Percentiles rank a stretch among this genome's conserved stretches.
These are phyloP conservation scores for Phytopythium kandeliae DNA, from an alignment of 352 stramenopile species.

Conservation along the genomic window DNA sequence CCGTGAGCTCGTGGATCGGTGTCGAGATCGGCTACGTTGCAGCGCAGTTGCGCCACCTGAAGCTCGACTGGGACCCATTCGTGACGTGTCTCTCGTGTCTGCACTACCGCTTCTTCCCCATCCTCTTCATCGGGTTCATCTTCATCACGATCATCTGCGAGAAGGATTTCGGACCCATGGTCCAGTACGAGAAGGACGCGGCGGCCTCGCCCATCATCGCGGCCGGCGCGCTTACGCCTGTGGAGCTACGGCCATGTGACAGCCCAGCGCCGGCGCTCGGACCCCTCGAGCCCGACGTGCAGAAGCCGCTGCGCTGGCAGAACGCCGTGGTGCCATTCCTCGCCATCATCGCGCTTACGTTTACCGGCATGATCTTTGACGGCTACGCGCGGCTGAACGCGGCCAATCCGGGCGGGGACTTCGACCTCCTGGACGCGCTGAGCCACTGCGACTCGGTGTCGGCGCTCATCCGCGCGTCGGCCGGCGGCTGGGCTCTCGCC, in stretches of 20 bases:
- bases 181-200: conserved; percentile 80
- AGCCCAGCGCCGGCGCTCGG: conserved; percentile 62
- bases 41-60: conserved; percentile 63
- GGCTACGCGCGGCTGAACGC: conserved; percentile 49
- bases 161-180: conserved; percentile 85
- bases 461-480: conserved; percentile 71
- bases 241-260: conserved; percentile 59
- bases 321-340: conserved; percentile 85
- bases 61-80: conserved; percentile 86
- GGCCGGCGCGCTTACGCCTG: conserved; percentile 48
- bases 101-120: conserved; percentile 85
- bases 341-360: conserved; percentile 78
- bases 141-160: conserved; percentile 89
- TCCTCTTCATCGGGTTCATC: conserved; percentile 86
- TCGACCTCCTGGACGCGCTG: conserved; percentile 58
- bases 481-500: conserved; percentile 67
- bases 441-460: conserved; percentile 77
- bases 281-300: conserved; percentile 59
- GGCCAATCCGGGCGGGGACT: conserved; percentile 37
- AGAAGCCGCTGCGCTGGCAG: conserved; percentile 73
- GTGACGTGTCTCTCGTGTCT: conserved; percentile 79
- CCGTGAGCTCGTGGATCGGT: conserved; percentile 87
- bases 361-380: conserved; percentile 86
- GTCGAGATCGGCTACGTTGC: conserved; percentile 87
- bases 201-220: conserved; percentile 64